These are phyloP conservation scores for Bolboschoenus planiculmis DNA, from an alignment of 176 grass and related monocot genomes.

Conservation along the genomic window DNA sequence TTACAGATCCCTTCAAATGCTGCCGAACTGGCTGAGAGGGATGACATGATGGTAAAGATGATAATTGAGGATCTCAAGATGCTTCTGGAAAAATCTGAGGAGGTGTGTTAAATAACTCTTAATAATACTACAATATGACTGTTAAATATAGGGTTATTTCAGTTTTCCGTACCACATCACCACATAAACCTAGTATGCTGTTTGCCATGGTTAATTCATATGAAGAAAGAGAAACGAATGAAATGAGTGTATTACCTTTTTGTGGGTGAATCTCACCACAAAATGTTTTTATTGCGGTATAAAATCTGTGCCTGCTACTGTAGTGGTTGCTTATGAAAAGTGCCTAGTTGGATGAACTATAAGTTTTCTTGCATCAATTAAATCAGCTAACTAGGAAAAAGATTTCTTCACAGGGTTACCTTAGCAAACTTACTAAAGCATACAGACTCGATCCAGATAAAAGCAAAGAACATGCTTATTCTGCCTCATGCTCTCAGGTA, in stretches of 20 bases:
- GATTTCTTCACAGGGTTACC: not conserved
- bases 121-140: not conserved
- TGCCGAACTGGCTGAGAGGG: not conserved
- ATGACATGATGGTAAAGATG: not conserved
- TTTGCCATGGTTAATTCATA: not conserved
- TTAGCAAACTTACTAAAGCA: not conserved
- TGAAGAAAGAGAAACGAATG: not conserved
- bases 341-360: not conserved
- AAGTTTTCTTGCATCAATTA: not conserved
- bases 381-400: not conserved
- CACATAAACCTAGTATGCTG: not conserved
- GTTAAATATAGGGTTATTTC: not conserved
- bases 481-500: not conserved
- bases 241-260: not conserved
- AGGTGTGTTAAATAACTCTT: conserved; percentile 8
- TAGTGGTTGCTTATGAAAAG: not conserved
- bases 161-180: not conserved
- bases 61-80: not conserved
- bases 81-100: conserved; percentile 7
- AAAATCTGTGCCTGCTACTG: not conserved
- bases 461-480: not conserved
- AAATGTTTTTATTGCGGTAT: conserved; percentile 11
- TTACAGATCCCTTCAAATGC: conserved; percentile 5
- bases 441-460: not conserved
- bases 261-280: not conserved